Evolutionary conservation across 176 grass and related monocot species (phyloP).

Genomic region (Oryza glaberrima): DNA sequence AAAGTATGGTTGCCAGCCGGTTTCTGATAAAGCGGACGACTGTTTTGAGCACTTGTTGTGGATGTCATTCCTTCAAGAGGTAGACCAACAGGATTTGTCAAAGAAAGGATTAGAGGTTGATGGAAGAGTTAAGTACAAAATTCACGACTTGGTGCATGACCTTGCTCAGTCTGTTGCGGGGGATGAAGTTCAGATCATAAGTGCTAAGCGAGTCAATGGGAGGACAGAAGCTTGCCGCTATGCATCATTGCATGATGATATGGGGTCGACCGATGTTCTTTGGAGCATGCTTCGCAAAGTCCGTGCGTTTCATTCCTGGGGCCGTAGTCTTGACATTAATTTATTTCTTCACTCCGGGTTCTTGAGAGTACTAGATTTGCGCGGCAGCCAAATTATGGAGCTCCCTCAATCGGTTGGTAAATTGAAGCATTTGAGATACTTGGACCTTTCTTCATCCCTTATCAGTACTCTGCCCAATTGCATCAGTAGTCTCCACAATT

Average conservation of each 20-base stretch:
- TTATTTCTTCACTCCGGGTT: too few relatives aligned
- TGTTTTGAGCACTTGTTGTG: constrained; percentile 56
- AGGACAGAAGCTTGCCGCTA: too few relatives aligned
- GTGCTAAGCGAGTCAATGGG: constrained; percentile 17
- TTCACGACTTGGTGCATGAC: constrained; percentile 69
- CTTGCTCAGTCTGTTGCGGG: constrained; percentile 61
- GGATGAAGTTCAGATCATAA: constrained; percentile 52
- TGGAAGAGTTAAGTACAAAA: constrained; percentile 51
- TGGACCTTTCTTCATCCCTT: too few relatives aligned
- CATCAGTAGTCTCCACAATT: constrained; percentile 51
- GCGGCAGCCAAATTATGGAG: too few relatives aligned
- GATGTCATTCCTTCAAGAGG: constrained; percentile 70
- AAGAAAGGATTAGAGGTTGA: constrained; percentile 42
- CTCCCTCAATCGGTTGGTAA: too few relatives aligned
- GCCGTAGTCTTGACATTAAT: too few relatives aligned
- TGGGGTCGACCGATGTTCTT: too few relatives aligned
- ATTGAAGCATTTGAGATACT: too few relatives aligned
- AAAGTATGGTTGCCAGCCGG: constrained; percentile 15
- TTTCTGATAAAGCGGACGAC: constrained; percentile 47
- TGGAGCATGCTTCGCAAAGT: too few relatives aligned
- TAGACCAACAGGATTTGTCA: constrained; percentile 40
- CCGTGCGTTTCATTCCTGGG: too few relatives aligned
- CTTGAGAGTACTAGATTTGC: too few relatives aligned
- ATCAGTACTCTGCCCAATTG: constrained; percentile 17
- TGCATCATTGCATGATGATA: too few relatives aligned